Evolutionary conservation across 2,329 filamentous ascomycete genomes (phyloP), one percentile per base, ranked within the genome.

Genomic region (Penicillium thymicola): DNA sequence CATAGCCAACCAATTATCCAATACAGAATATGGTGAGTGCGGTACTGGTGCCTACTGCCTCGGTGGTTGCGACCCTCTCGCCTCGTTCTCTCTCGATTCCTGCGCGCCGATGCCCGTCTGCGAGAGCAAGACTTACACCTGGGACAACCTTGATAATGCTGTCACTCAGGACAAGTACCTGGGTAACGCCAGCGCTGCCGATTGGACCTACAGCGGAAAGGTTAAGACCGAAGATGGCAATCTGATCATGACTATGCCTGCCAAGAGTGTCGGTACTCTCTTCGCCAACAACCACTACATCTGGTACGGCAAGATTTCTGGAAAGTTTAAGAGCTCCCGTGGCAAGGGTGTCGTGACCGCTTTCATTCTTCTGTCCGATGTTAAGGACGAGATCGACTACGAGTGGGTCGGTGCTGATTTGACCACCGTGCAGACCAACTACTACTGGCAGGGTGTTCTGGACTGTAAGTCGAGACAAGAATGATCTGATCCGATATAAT

Each of bases 331-430:
- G 81, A 93, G 92, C 0, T 89, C 88, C 62, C 87, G 89, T 68
- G 92, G 92, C 56, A 78, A 81, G 44, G 94, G 94, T 81, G 94
- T 99, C 23, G 89, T 99, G n/a, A 95, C 92, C 2, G 93, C 92
- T 30, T 99, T 99, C 72, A 99, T 99, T 73, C 81, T 97, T 70
- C 85, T 97, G 75, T 92, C 89, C 36, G 93, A 97, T 69, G 89
- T 95, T 70, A 96, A 97, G 82, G 94, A 99, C 70, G 94, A 99
- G 76, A 96, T 99, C 68, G 94, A 99, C 78, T 97, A 91, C 72
- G 94, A 99, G 75, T 97, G 89, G 73, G 84, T 99, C 53, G 94
- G 94, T 63, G 83, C 83, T 43, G 90, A 97, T 69, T 80, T 96
- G 60, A 70, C 80, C 45, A 84, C 82, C 60, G 90, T 89, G 18